Evolutionary conservation across 352 stramenopile species (phyloP), one percentile per base, ranked within the genome.

Genomic region (Phytophthora capsici): DNA sequence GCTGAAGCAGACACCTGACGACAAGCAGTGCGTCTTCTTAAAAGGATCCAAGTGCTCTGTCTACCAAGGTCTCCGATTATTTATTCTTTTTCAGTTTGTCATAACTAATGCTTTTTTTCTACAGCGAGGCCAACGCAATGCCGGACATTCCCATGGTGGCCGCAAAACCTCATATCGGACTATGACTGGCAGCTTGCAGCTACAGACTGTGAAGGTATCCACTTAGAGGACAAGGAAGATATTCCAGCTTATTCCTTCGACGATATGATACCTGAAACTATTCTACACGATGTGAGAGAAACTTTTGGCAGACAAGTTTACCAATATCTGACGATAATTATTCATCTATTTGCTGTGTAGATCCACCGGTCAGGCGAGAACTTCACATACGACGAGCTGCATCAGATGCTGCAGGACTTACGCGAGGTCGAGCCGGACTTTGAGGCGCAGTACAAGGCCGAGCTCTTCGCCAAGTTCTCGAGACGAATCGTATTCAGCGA

Each of bases 91-190:
- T 12, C 26, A 32, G 6, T 32, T 32, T 32, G 28, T 32, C 28
- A 32, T 32, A 32, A 32, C 28, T 32, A 12, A 32, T 32, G 26
- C 5, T 10, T 12, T 32, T 32, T 32, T 12, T 13, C 16, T 48
- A n/a, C 62, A 90, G 84, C 77, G 5, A 73, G 86, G 9, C 86
- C 86, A 28, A 93, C 82, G 38, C 86, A 94, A 63, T 94, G 86
- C 56, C 78, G 81, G 10, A 94, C 86, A 41, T 94, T 90, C 46
- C 86, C 86, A 37, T 94, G 85, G 81, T 94, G 86, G 86, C 86
- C 84, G 32, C 84, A 93, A 52, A 57, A 92, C 56, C 52, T 94
- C 7, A 76, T 91, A 55, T 91, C 86, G 3, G 73, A 88, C 51
- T 93, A 93, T 74, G 86, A 94, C 49, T 94, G 86, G 86, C 73